Evolutionary conservation across 345 rosid genomes (phyloP).

Genomic region (Citrus mangshanensis): DNA sequence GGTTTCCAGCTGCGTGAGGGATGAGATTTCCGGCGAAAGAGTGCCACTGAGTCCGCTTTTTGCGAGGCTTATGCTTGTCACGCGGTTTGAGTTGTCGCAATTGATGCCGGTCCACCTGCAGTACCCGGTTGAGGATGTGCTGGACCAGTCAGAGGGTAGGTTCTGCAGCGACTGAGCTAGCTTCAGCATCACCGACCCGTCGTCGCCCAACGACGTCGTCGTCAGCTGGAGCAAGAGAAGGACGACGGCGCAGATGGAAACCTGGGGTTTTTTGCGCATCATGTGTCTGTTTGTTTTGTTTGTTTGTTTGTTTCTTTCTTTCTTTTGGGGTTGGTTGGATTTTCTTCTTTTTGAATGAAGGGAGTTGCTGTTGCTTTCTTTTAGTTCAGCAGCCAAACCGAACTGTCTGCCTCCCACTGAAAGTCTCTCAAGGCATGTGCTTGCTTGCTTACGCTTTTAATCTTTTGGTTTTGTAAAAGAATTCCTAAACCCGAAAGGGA

Average conservation of each 20-base stretch:
- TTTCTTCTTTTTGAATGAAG: neutral
- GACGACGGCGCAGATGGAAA: slow-evolving; percentile 21
- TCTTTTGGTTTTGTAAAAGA: too few relatives aligned
- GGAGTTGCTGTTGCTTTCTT: neutral
- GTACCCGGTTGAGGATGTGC: slow-evolving; percentile 26
- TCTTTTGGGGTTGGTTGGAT: neutral
- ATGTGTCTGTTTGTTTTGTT: slow-evolving; percentile 12
- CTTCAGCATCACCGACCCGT: slow-evolving; percentile 40
- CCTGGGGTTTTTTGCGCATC: slow-evolving; percentile 30
- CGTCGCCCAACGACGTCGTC: slow-evolving; percentile 38
- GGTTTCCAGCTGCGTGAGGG: slow-evolving; percentile 48
- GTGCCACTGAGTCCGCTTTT: slow-evolving; percentile 37
- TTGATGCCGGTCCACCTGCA: slow-evolving; percentile 59
- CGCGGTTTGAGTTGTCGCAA: slow-evolving; percentile 45
- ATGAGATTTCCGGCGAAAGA: slow-evolving; percentile 45
- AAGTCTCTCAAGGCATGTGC: neutral
- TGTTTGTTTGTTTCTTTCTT: neutral
- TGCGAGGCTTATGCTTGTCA: slow-evolving; percentile 42
- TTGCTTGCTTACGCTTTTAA: neutral
- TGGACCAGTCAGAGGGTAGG: neutral
- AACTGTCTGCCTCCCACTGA: too few relatives aligned
- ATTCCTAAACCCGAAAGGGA: too few relatives aligned
- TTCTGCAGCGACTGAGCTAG: slow-evolving; percentile 41
- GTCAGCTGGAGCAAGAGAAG: slow-evolving; percentile 22
- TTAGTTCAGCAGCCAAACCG: too few relatives aligned